Base-by-base conservation (phyloP, 2,329 filamentous ascomycete species). In the Cercospora sp. region DNA sequence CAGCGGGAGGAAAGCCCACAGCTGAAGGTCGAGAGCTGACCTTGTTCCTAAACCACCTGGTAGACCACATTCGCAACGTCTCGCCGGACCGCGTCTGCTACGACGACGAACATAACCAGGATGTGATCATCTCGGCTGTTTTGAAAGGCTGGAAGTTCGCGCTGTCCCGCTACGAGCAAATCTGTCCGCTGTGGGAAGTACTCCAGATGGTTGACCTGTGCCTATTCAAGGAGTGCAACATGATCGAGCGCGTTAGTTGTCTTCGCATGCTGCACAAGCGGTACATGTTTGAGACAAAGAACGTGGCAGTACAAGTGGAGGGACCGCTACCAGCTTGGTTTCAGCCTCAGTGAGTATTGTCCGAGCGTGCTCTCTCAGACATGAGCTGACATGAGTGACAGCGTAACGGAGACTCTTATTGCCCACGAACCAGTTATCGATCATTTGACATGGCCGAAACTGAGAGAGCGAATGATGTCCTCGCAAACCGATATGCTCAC, bases 361-460 rank as follows among this genome's bases (percentile, higher is more conserved):
- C 3, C 5, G 23, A n/a, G 30, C 5, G 1, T 10, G 23, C n/a
- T 12, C n/a, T 12, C 42, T 5, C 20, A 31, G 7, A 20, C 13
- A n/a, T 45, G 16, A 9, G 20, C 70, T 72, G 39, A 72, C 60
- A 12, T 20, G 16, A 42, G 28, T 26, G 23, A 16, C 45, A 72
- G 70, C 18, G 66, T 70, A 57, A 67, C 69, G 7, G 70, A 72
- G 61, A 68, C 64, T 28, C 63, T 72, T 7, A 70, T 72, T 45
- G 67, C 69, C 26, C 71, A 72, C 60, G 69, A 71, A 55, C 69
- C 71, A 2, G 71, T 72, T 4, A 71, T 72, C n/a, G 71, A 72
- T 51, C 71, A 72, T 51, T 60, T 72, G 12, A 70, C 71, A 12
- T 72, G 71, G 71, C 71, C 71, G 6, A 63, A 66, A 42, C 61